Conservation (phyloP, 1,284 basidiomycete genomes). For the Marasmius oreades region DNA sequence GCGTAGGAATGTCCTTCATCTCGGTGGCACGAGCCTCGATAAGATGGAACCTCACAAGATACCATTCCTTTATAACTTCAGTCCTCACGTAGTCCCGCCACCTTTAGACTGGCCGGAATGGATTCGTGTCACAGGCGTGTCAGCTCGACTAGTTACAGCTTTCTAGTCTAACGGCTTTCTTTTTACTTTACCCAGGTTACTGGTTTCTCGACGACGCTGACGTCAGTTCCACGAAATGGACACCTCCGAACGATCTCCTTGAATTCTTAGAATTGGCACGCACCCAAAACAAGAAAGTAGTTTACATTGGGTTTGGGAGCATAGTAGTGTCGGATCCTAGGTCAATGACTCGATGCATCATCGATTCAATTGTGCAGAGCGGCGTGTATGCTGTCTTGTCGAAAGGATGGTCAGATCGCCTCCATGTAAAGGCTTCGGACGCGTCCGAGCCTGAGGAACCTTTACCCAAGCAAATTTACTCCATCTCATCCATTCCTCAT, state of each 20-base stretch:
- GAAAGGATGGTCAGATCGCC: constrained; percentile 96
- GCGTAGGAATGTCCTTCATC: constrained; percentile 76
- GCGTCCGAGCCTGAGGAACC: constrained; percentile 61
- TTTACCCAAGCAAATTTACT: constrained; percentile 75
- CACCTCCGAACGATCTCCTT: constrained; percentile 75
- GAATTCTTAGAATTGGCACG: constrained; percentile 82
- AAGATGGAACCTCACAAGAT: constrained; percentile 95
- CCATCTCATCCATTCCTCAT: constrained; percentile 88
- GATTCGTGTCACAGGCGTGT: constrained; percentile 87
- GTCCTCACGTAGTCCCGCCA: constrained; percentile 82
- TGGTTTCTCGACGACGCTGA: constrained; percentile 95
- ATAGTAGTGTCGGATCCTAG: constrained; percentile 95
- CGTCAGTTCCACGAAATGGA: constrained; percentile 84
- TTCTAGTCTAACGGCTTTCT: constrained; percentile 5
- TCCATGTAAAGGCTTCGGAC: constrained; percentile 65
- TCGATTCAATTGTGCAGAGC: constrained; percentile 83
- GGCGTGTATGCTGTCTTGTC: constrained; percentile 91
- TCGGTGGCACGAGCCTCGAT: constrained; percentile 83
- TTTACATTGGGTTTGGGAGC: constrained; percentile 99
- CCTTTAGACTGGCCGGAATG: constrained; percentile 98
- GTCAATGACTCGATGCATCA: constrained; percentile 85
- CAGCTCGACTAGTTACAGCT: background rate
- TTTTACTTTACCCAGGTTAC: constrained; percentile 56
- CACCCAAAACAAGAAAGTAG: constrained; percentile 78
- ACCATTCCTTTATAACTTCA: constrained; percentile 98